Percentiles rank a stretch among this genome's conserved stretches.
Evolutionary conservation across 148 eudicot genomes (phyloP).

Genomic region (Rhododendron ferrugineum): DNA sequence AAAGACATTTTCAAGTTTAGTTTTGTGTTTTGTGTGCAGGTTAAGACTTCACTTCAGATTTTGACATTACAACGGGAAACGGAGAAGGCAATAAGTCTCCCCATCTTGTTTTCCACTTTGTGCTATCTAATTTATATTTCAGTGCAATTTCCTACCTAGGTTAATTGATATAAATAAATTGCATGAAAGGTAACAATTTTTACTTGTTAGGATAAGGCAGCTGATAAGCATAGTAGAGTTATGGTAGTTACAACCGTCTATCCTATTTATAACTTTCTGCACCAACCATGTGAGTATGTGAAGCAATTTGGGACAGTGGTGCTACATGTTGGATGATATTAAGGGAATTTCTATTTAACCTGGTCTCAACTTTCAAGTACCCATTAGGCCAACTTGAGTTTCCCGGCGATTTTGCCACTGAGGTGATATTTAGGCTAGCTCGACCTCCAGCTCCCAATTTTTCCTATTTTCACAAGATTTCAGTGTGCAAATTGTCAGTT

Average conservation of each 20-base stretch:
- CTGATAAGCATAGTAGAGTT: neutral
- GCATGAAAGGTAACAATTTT: neutral
- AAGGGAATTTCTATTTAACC: neutral
- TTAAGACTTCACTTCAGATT: slow-evolving; percentile 84
- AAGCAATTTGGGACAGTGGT: neutral
- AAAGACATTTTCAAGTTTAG: neutral
- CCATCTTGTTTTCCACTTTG: neutral
- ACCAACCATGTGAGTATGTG: neutral
- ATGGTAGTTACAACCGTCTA: neutral
- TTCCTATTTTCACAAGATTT: neutral
- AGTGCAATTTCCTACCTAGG: neutral
- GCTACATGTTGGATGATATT: neutral
- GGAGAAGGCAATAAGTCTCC: slow-evolving; percentile 51
- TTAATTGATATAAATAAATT: neutral
- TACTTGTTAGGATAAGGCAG: neutral
- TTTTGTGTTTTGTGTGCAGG: slow-evolving; percentile 35
- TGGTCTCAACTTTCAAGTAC: neutral
- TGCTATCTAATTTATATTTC: neutral
- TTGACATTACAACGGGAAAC: slow-evolving; percentile 82
- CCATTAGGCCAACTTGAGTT: neutral
- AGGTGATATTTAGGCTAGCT: neutral
- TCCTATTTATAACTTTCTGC: neutral
- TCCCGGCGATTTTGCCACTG: neutral
- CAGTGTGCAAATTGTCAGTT: neutral
- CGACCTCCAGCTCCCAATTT: neutral